These are phyloP conservation scores for Pseudocercospora eumusae DNA, from an alignment of 2,329 filamentous ascomycete genomes.

Conservation along the genomic window DNA sequence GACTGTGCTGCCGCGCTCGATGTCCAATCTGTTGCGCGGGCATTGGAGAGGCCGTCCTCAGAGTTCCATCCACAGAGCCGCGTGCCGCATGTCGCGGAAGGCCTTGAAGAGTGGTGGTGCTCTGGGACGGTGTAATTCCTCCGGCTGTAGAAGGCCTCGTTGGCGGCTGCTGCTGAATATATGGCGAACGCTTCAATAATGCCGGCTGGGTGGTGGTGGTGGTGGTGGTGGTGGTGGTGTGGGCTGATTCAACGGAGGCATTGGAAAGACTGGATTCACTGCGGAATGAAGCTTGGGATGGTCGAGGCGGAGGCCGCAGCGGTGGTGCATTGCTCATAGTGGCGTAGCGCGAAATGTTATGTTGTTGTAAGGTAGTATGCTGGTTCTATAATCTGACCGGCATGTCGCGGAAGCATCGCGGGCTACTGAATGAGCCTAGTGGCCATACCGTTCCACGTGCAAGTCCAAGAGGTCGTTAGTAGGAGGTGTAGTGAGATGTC, in stretches of 20 bases:
- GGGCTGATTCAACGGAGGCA: conserved; percentile 45
- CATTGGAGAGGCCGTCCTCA: conserved; percentile 37
- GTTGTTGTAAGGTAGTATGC: too few species aligned
- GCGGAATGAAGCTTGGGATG: conserved; percentile 38
- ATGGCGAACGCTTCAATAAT: conserved; percentile 42
- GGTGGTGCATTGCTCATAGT: conserved; percentile 35
- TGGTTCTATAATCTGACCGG: conserved; percentile 5
- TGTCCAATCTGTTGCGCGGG: conserved; percentile 47
- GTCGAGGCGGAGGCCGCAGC: conserved; percentile 37
- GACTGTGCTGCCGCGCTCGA: conserved; percentile 68
- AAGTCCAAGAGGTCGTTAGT: background rate
- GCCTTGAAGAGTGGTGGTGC: conserved; percentile 40
- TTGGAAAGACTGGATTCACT: conserved; percentile 41
- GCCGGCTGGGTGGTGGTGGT: conserved; percentile 38
- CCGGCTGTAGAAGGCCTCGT: conserved; percentile 39
- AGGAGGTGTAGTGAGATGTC: background rate
- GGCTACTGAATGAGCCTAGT: background rate
- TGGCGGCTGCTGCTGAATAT: conserved; percentile 35
- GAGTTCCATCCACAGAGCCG: conserved; percentile 39
- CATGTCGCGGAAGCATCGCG: conserved; percentile 3
- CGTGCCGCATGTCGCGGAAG: conserved; percentile 36
- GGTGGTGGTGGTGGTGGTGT: too few species aligned
- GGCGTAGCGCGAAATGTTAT: conserved; percentile 9
- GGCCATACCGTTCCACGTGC: background rate
- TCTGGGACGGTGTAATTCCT: conserved; percentile 36